Base-by-base conservation (phyloP, 129 eudicot genomes). In the Daucus carota region DNA sequence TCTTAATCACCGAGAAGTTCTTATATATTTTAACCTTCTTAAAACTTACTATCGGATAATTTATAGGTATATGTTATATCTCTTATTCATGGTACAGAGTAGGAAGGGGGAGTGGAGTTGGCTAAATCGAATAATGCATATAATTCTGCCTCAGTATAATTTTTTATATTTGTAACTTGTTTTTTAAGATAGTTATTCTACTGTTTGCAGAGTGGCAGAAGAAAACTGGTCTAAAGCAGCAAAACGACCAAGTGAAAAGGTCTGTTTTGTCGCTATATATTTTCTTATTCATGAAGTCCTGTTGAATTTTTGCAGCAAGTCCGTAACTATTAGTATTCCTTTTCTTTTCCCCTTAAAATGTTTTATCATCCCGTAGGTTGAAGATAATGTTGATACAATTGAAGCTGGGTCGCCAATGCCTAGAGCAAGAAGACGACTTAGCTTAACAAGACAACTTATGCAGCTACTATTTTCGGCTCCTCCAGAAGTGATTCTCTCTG, bases 381-480 rank as follows among this genome's bases (percentile, higher is more conserved):
- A 82, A 63, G 89, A 80, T 78, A 89, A 83, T 48, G 69, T 83
- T 76, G 96, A 87, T 45, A 48, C 75, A 36, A 81, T 65, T 81
- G 97, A 86, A 80, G 88, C 82, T 75, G 81, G 81, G 38, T 78
- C 42, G 38, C 85, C 78, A 29, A 40, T 74, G 70, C 77, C 79
- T 47, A 89, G 85, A 84, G 79, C 93, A 18, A 91, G 80, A 62
- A 94, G 88, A 84, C 89, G 98, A 80, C 88, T 91, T 72, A 71
- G 83, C 15, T 78, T 83, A 80, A 81, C 98, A 32, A 86, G 92
- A 54, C 93, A 86, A 62, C 84, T 94, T 38, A 91, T 91, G 92
- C 98, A 94, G 81, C 97, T 84, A 81, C 79, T 94, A 42, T 68
- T 94, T 78, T 75, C 74, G 10, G 87, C 97, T 84, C 89, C 97